Base-by-base conservation (phyloP, 352 stramenopile species). In the Pythium monospermum region DNA sequence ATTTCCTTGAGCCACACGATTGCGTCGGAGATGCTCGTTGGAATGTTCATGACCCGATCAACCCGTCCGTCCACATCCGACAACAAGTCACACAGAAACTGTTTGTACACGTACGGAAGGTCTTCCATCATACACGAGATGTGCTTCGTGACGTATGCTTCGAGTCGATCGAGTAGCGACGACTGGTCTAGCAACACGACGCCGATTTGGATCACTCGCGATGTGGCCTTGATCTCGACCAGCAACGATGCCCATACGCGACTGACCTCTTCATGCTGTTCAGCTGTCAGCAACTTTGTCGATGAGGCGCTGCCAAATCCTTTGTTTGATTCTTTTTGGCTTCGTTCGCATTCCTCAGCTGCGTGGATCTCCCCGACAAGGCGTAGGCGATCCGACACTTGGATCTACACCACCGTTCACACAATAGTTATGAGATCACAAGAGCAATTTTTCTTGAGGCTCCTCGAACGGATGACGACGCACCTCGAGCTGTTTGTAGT, bases 1-100 rank as follows among this genome's bases (percentile, higher is more conserved):
- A 85, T 57, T 31, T 80, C 64, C 1, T 57, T 45, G 11, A 89
- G 37, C 78, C 78, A 89, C 8, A 44, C 19, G 27, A 60, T 68
- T 6, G 71, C 73, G 39, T 80, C 76, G 22, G 51, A 33, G 5
- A 89, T 62, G 10, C 48, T 85, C 1, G 59, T 83, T 0, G 78
- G 76, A 18, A 89, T 84, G 19, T 69, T 80, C 8, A 72, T 87
- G 11, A 87, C 63, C 12, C 64, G 62, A 6, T 87, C 73, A n/a
- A 86, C 74, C 1, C 65, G 52, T 16, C 62, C 68, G 42, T 83
- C 72, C 7, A 84, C 64, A 33, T 84, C 74, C 6, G 49, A n/a
- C 22, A 89, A 35, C 18, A 87, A 47, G 33, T 67, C 68, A 3
- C 47, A 46, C 5, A 87, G 39, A 25, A 85, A 73, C 15, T 71